Evolutionary conservation across 2,329 filamentous ascomycete genomes (phyloP), one percentile per base, ranked within the genome.

Genomic region (Sporothrix schenckii): DNA sequence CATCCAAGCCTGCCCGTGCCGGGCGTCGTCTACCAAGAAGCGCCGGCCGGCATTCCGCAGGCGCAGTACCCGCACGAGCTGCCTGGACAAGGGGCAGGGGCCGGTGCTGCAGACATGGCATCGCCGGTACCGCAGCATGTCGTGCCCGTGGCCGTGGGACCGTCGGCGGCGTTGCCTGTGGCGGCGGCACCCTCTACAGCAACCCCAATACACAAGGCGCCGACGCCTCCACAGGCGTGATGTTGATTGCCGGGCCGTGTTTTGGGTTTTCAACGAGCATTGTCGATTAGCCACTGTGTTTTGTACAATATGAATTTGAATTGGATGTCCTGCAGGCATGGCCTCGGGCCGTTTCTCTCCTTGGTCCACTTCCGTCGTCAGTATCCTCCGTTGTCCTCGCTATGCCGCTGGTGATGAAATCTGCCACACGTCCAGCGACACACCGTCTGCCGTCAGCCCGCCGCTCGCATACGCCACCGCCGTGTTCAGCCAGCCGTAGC

Each of bases 401-500:
- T 30, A 30, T 30, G 27, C 27, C 4, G 58, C 58, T n/a, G 58
- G 34, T 2, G 58, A 39, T 14, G 34, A 44, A 34, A 61, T 44
- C 58, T 72, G 69, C 70, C 71, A 73, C 39, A 73, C 70, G 39
- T 72, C 61, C 53, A 73, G 61, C 30, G 71, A 68, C 1, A 75
- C 70, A 3, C 69, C 71, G 19, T 52, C 68, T 3, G 21, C 66
- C 30, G 47, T 50, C 39, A n/a, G 53, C 16, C 53, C 58, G 13
- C 72, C 75, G 21, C 39, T 66, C 1, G 73, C 75, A 27, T 74
- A 75, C 13, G 67, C 78, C 3, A 81, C 75, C 1, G 79, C 74
- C 13, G 75, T 75, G 69, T 82, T 81, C 27, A 82, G 71, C 79
- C 79, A 82, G 39, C 75, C 72, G 66, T 81, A 81, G 39, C 78